Conservation (phyloP, 352 stramenopile genomes). For the Halophytophthora polymorphica region DNA sequence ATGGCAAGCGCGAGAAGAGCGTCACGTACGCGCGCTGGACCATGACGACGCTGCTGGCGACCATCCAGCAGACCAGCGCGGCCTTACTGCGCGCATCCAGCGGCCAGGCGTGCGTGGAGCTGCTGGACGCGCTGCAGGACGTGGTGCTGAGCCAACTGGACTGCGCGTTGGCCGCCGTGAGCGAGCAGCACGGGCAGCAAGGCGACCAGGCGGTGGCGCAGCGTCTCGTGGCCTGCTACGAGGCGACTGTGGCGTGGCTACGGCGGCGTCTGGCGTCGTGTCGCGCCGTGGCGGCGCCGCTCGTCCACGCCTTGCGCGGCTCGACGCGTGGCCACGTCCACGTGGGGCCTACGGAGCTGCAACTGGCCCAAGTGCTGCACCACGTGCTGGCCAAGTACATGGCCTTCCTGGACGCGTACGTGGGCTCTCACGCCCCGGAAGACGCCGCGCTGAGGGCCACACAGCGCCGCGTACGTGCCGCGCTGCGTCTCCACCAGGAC, state of each 20-base stretch:
- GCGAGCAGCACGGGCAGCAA: slow-evolving; percentile 13
- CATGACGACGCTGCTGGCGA: slow-evolving; percentile 37
- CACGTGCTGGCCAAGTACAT: slow-evolving; percentile 30
- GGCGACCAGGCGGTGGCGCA: slow-evolving; percentile 14
- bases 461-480: slow-evolving; percentile 5
- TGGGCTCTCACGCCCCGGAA: no score
- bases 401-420: slow-evolving; percentile 12
- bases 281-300: slow-evolving; percentile 13
- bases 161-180: slow-evolving; percentile 12
- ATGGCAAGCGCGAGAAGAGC: background rate
- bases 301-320: slow-evolving; percentile 13
- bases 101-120: slow-evolving; percentile 22
- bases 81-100: slow-evolving; percentile 14
- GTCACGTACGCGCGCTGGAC: slow-evolving; percentile 44
- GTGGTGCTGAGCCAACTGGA: slow-evolving; percentile 26
- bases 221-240: slow-evolving; percentile 30
- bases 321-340: slow-evolving; percentile 10
- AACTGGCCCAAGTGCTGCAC: slow-evolving; percentile 49
- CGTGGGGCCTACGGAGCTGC: slow-evolving; percentile 40
- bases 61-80: slow-evolving; percentile 29
- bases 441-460: no score
- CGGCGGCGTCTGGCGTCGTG: slow-evolving; percentile 31
- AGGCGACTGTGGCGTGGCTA: slow-evolving; percentile 45
- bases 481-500: slow-evolving; percentile 28
- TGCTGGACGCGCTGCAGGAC: slow-evolving; percentile 25